Evolutionary conservation across 1,139 yeast genomes (phyloP), one percentile per base, ranked within the genome.

Genomic region (Yamadazyma blattariae): DNA sequence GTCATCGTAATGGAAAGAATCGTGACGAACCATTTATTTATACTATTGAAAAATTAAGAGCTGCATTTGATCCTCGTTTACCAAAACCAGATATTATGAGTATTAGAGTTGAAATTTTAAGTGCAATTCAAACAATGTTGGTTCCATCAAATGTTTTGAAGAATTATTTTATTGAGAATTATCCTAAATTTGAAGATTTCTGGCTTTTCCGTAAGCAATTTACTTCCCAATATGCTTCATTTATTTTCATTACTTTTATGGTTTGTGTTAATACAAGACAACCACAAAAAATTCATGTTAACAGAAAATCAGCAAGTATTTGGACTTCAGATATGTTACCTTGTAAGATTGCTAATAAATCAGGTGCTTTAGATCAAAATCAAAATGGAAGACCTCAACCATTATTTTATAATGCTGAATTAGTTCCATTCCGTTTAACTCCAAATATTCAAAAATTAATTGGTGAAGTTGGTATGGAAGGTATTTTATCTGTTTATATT

Each of bases 291-390:
- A 85, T 92, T 41, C 84, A 84, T 58, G 78, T 94, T 38, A 82
- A 89, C 51, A 74, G 77, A 52, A 78, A 78, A 6, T 82, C 94
- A 2, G 99, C 98, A 42, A 81, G 79, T 50, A 92, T 92, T 12
- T 88, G 95, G 82, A 89, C 97, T 0, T 80, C 94, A 4, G 98
- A 94, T 52, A 89, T 92, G 96, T 70, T 94, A 36, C 97, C 98
- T 18, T 82, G 89, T 49, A 82, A 82, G 60, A 70, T 82, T 47
- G 84, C 86, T 11, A 74, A 77, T 47, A 74, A 79, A 44, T 75
- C 71, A 51, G 72, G 83, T 21, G 72, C 78, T 4, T 60, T 79
- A 36, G 88, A 80, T 51, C 70, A 71, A 7, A 68, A 77, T 10
- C 70, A 68, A 35, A 76, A 82, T 57, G 61, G 64, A 5, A 66